Conservation (phyloP, 139 green algal genomes). For the Deuterostichococcus epilithicus region DNA sequence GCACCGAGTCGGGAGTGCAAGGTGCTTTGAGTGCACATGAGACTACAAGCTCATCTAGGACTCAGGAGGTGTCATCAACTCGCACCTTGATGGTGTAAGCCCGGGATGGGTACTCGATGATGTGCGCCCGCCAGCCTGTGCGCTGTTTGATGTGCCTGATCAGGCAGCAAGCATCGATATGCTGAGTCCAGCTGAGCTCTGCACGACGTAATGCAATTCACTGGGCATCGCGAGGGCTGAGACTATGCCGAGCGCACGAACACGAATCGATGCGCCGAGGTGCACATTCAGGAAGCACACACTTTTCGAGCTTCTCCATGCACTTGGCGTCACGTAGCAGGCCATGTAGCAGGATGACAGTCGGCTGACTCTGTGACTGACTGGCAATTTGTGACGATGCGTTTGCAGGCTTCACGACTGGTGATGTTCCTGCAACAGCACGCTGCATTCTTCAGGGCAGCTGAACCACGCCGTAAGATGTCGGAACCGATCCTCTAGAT, state of each 20-base stretch:
- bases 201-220: background rate
- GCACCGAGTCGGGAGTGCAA: too few relatives aligned
- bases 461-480: too few relatives aligned
- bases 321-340: background rate
- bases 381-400: too few relatives aligned
- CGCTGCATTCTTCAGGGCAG: too few relatives aligned
- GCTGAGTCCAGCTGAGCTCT: too few relatives aligned
- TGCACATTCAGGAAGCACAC: background rate
- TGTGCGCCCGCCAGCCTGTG: background rate
- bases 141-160: constrained; percentile 10
- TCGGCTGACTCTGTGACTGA: background rate
- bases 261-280: background rate
- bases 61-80: too few relatives aligned
- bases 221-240: background rate
- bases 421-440: too few relatives aligned
- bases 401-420: too few relatives aligned
- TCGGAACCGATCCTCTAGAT: too few relatives aligned
- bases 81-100: constrained; percentile 5
- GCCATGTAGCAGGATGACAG: constrained; percentile 8
- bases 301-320: constrained; percentile 10
- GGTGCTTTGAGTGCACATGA: too few relatives aligned
- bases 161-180: too few relatives aligned
- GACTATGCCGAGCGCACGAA: background rate
- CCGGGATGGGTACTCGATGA: constrained; percentile 11
- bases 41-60: too few relatives aligned